Percentiles rank a stretch among this genome's conserved stretches.
phyloP scores from a whole-genome alignment of 768 basidiomycete genomes.

The Mycena chlorophos region DNA sequence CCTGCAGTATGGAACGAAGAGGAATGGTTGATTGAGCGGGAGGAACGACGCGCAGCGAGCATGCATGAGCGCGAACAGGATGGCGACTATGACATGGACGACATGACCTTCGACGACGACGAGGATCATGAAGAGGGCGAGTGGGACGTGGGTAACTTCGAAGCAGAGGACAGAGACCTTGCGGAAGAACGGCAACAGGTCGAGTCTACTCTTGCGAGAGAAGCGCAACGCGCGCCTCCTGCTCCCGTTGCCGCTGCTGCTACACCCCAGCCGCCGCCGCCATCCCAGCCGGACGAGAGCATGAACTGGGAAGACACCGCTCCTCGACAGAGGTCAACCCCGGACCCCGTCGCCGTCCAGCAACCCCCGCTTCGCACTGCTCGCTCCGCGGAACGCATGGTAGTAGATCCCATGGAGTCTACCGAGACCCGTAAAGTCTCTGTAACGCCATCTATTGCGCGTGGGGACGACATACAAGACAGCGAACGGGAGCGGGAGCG shows the following conservation, averaged over 20 bases:
- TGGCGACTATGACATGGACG: constrained; percentile 22
- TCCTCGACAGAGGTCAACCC: constrained; percentile 42
- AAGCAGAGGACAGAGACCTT: constrained; percentile 68
- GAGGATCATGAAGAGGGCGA: constrained; percentile 64
- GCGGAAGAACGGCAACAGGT: constrained; percentile 44
- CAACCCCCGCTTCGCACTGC: constrained; percentile 41
- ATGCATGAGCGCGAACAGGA: constrained; percentile 15
- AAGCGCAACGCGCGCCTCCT: constrained; percentile 20
- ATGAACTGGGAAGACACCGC: constrained; percentile 85
- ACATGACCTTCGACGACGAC: constrained; percentile 25
- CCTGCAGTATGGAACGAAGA: constrained; percentile 85
- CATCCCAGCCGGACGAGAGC: constrained; percentile 76
- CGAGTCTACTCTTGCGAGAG: constrained; percentile 34
- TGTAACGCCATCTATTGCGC: constrained; percentile 76
- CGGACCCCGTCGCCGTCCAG: constrained; percentile 31
- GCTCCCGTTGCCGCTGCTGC: constrained; percentile 1
- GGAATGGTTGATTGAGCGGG: constrained; percentile 41
- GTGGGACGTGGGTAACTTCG: constrained; percentile 69
- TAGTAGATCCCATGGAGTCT: constrained; percentile 65
- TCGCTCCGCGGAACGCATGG: constrained; percentile 50
- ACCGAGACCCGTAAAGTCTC: constrained; percentile 77
- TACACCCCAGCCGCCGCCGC: constrained; percentile 4
- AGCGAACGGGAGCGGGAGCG: constrained; percentile 13
- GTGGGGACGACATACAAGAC: constrained; percentile 24
- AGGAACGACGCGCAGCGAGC: constrained; percentile 39